These are phyloP conservation scores for Camellia oleifera DNA, from an alignment of 179 eudicot genomes.

Conservation along the genomic window DNA sequence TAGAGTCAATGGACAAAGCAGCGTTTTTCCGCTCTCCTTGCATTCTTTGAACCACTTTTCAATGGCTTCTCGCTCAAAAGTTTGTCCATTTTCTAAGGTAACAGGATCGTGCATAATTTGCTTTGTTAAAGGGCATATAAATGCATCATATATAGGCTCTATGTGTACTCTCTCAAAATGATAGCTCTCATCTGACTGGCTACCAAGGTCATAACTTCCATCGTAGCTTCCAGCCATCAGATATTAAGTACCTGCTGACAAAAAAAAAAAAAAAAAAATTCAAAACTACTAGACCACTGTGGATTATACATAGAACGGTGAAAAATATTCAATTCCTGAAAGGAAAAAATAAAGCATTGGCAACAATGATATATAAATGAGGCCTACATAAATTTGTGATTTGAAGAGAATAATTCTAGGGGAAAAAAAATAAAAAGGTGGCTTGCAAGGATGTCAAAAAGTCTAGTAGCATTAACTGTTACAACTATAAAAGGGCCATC, in stretches of 20 bases:
- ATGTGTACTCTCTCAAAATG: slow-evolving; percentile 61
- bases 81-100: slow-evolving; percentile 68
- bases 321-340: not conserved
- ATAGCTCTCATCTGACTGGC: slow-evolving; percentile 71
- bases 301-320: not conserved
- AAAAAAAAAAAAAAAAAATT: not conserved
- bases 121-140: slow-evolving; percentile 84
- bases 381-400: too few species aligned
- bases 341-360: not conserved
- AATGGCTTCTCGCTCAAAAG: slow-evolving; percentile 93
- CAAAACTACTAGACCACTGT: not conserved
- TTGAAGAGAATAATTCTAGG: not conserved
- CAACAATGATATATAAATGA: not conserved
- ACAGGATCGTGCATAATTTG: slow-evolving; percentile 91
- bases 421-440: not conserved
- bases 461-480: too few species aligned
- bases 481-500: not conserved
- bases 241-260: slow-evolving; percentile 27
- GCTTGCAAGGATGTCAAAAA: not conserved
- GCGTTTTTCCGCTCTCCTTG: slow-evolving; percentile 59
- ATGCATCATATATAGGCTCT: slow-evolving; percentile 81
- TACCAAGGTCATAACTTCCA: slow-evolving; percentile 55
- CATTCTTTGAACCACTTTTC: slow-evolving; percentile 91
- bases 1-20: slow-evolving; percentile 66
- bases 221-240: slow-evolving; percentile 81